Conservation (phyloP, 208 protist species). For the Trypanosoma melophagium region DNA sequence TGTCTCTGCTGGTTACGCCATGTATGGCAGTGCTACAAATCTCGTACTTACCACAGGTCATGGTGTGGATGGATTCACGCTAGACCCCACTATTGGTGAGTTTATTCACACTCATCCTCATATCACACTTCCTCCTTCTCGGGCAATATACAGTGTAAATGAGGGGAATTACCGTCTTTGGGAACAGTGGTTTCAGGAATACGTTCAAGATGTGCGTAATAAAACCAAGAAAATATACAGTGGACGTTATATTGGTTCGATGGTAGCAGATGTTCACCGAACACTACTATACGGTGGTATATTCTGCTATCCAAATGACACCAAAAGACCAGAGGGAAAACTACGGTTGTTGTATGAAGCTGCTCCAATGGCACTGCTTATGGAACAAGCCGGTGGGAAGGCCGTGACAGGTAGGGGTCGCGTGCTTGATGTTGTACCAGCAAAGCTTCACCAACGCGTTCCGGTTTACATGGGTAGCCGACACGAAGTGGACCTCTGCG, state of each 20-base stretch:
- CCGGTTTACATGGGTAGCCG: conserved; percentile 91
- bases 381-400: conserved; percentile 91
- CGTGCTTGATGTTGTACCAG: conserved; percentile 86
- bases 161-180: conserved; percentile 90
- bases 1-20: conserved; percentile 91
- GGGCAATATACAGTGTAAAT: conserved; percentile 97
- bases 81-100: conserved; percentile 95
- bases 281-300: conserved; percentile 98
- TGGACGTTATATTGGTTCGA: conserved; percentile 91
- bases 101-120: conserved; percentile 96
- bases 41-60: conserved; percentile 92
- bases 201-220: conserved; percentile 68
- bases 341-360: conserved; percentile 97
- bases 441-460: conserved; percentile 89
- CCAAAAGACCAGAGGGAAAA: conserved; percentile 93
- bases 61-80: conserved; percentile 94
- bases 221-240: conserved; percentile 68
- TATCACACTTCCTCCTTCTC: conserved; percentile 87
- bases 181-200: conserved; percentile 77
- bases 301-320: conserved; percentile 96
- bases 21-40: conserved; percentile 95
- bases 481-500: conserved; percentile 86
- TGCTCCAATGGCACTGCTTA: conserved; percentile 92
- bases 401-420: conserved; percentile 69
- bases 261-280: conserved; percentile 98